phyloP scores from a whole-genome alignment of 2,329 filamentous ascomycete genomes.

The Aspergillus proliferans region DNA sequence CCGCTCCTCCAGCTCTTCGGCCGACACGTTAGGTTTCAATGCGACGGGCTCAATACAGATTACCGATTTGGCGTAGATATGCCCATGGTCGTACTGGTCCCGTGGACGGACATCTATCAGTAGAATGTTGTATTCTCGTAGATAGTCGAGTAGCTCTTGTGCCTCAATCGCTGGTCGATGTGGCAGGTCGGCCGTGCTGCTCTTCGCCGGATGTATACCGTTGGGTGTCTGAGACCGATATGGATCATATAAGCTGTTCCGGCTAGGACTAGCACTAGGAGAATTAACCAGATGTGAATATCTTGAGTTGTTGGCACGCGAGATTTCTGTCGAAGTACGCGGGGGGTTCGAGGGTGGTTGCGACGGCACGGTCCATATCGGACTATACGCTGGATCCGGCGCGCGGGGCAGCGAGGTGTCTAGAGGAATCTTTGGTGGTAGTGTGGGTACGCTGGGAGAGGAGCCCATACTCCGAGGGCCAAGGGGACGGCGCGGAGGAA shows the following conservation, averaged over 20 bases:
- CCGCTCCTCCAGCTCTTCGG: slow-evolving; percentile 53
- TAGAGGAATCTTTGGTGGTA: slow-evolving; percentile 40
- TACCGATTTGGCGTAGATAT: slow-evolving; percentile 75
- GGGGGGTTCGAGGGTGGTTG: slow-evolving; percentile 34
- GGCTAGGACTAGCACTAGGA: slow-evolving; percentile 29
- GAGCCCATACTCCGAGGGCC: slow-evolving; percentile 41
- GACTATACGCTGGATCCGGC: slow-evolving; percentile 45
- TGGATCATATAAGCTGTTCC: slow-evolving; percentile 31
- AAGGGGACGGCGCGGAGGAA: slow-evolving; percentile 26
- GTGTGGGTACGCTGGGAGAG: slow-evolving; percentile 25
- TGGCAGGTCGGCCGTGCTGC: slow-evolving; percentile 44
- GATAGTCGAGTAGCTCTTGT: slow-evolving; percentile 64
- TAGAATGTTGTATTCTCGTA: slow-evolving; percentile 61
- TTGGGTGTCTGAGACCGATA: slow-evolving; percentile 42
- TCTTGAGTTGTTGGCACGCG: slow-evolving; percentile 31
- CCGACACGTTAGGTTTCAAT: slow-evolving; percentile 61
- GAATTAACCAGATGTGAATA: slow-evolving; percentile 30
- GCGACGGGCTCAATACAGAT: slow-evolving; percentile 87
- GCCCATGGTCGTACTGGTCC: slow-evolving; percentile 76
- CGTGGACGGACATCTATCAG: slow-evolving; percentile 80
- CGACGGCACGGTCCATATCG: slow-evolving; percentile 36
- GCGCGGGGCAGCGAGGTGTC: slow-evolving; percentile 40
- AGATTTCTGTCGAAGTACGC: slow-evolving; percentile 36
- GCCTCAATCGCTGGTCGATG: slow-evolving; percentile 60
- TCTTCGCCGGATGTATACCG: slow-evolving; percentile 32